Evolutionary conservation across 257 asterid genomes (phyloP).

Genomic region (Nicotiana noctiflora): DNA sequence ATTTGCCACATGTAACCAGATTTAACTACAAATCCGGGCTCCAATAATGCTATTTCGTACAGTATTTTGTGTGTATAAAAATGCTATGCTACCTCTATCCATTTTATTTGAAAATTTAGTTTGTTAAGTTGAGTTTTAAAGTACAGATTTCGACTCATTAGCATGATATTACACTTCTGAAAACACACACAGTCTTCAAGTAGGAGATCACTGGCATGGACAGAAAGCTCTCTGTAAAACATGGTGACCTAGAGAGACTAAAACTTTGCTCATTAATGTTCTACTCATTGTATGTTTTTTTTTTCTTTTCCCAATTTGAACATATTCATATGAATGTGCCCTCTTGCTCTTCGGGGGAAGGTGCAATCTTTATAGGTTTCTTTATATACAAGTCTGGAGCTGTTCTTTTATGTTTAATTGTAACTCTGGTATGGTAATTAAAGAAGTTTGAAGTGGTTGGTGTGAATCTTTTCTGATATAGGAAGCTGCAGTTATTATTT

Average conservation of each 20-base stretch:
- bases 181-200: neutral
- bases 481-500: neutral
- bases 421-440: neutral
- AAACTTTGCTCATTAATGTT: neutral
- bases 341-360: neutral
- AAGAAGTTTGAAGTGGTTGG: too few species aligned
- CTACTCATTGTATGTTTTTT: too few species aligned
- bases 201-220: neutral
- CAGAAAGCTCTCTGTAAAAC: neutral
- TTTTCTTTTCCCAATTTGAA: too few species aligned
- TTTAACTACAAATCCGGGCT: neutral
- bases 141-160: neutral
- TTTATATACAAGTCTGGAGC: neutral
- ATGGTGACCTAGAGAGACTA: neutral
- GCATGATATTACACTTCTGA: neutral
- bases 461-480: neutral
- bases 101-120: too few species aligned
- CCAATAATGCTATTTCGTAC: neutral
- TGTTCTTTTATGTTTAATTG: neutral
- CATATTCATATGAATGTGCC: too few species aligned
- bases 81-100: neutral
- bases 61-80: neutral
- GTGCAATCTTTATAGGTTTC: neutral
- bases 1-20: neutral
- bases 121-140: neutral